Conservation (phyloP, 306 rosid species). For the Fragaria vesca region DNA sequence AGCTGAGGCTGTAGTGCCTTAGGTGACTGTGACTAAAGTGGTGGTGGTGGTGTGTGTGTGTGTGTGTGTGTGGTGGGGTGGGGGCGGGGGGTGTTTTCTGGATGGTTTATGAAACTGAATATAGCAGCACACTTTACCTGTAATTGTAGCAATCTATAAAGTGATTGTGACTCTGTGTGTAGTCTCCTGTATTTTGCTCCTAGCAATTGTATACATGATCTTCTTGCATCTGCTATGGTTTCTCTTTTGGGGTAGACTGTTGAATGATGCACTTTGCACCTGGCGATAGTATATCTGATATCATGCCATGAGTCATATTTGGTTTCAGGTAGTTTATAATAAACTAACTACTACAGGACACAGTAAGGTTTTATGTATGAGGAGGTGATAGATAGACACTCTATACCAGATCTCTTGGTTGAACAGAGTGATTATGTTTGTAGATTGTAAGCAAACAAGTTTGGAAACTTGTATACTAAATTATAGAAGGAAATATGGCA, state of each 20-base stretch:
- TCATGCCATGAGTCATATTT: background rate
- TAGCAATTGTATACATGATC: background rate
- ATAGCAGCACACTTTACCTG: background rate
- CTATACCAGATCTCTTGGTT: background rate
- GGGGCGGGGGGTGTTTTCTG: background rate
- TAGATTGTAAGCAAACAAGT: background rate
- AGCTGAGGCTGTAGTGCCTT: background rate
- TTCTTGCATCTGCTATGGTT: background rate
- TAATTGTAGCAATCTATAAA: background rate
- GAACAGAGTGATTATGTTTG: conserved; percentile 6
- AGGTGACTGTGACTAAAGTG: background rate
- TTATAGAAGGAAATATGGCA: background rate
- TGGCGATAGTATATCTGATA: background rate
- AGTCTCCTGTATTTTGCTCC: background rate
- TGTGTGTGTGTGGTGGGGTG: too few relatives aligned
- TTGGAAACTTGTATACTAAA: background rate
- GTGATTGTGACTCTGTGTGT: background rate
- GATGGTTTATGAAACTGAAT: background rate
- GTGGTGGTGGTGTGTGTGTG: background rate
- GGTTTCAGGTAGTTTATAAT: background rate
- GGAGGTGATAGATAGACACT: background rate
- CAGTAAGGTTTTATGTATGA: background rate
- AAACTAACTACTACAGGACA: background rate
- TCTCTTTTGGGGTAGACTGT: background rate
- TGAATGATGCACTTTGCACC: background rate